phyloP scores from a whole-genome alignment of 2,329 filamentous ascomycete species.

The Sporothrix brasiliensis region DNA sequence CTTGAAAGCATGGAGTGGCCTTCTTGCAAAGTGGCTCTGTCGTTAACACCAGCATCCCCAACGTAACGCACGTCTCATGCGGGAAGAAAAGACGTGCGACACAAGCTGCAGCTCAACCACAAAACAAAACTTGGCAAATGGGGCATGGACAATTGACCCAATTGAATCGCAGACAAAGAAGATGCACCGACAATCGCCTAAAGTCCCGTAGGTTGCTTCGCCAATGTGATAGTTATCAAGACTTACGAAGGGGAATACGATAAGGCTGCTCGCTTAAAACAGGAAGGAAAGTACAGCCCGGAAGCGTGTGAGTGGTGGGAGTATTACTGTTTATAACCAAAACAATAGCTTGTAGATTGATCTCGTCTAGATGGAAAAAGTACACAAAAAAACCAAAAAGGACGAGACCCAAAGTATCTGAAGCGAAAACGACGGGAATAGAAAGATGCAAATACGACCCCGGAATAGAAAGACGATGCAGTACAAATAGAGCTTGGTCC shows the following conservation, averaged over 20 bases:
- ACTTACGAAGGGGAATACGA: neutral
- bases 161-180: conserved; percentile 6
- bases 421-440: conserved; percentile 7
- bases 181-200: neutral
- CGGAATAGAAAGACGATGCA: neutral
- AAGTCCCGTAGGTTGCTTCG: too few species aligned
- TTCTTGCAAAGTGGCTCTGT: neutral
- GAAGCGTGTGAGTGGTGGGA: neutral
- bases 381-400: conserved; percentile 26
- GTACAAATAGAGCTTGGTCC: neutral
- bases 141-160: conserved; percentile 18
- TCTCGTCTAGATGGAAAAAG: conserved; percentile 27
- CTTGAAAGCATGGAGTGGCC: neutral
- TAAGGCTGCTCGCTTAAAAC: neutral
- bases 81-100: neutral
- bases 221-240: neutral
- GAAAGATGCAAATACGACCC: neutral
- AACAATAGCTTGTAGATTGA: neutral
- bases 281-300: neutral
- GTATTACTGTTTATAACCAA: neutral
- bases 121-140: neutral
- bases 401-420: conserved; percentile 7
- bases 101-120: conserved; percentile 21
- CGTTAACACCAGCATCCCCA: conserved; percentile 19
- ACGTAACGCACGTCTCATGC: conserved; percentile 20